Base-by-base conservation (phyloP, 768 basidiomycete species). In the Crepidotus variabilis region DNA sequence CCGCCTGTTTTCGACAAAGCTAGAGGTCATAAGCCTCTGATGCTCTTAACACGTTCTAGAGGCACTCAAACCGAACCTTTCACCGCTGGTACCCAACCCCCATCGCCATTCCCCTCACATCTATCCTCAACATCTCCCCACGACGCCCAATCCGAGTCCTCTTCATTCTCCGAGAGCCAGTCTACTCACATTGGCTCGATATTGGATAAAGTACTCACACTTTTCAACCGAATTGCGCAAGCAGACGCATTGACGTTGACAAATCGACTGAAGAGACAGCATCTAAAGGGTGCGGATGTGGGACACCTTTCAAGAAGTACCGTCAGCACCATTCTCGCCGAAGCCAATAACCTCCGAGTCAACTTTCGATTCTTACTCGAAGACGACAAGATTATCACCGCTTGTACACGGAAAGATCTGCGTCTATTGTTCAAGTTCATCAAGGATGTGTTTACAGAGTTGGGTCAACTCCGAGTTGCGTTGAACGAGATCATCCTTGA, bases 401-500 rank as follows among this genome's bases (percentile, higher is more conserved):
- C 74, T 11, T 87, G 85, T 66, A 86, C 87, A 9, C 80, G 92
- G 33, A 88, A 85, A 61, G 97, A 99, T 63, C 79, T 97, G 60
- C 83, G 90, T 10, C 72, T 79, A 7, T 71, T 99, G 51, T 84
- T 98, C 75, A 93, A 88, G 65, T 71, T 98, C 45, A 78, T 96
- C 70, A 88, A 85, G 66, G 95, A 98, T 59, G 71, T 87, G 21
- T 91, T 98, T 60, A 76, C 76, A 43, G 93, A 96, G 66, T 78
- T 96, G 67, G 89, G 91, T 1, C 80, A 87, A 60, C 75, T 98
- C 64, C 85, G 94, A 51, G 82, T 85, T 33, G 81, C 87, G 36
- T 73, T 98, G 59, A 99, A 99, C 66, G 88, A 95, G 55, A 78
- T 98, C 46, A 87, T 94, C 48, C 80, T 99, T 21, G 94, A 98